Percentiles rank a stretch among this genome's conserved stretches.
Conservation (phyloP, 305 asterid genomes). For the Andrographis paniculata region DNA sequence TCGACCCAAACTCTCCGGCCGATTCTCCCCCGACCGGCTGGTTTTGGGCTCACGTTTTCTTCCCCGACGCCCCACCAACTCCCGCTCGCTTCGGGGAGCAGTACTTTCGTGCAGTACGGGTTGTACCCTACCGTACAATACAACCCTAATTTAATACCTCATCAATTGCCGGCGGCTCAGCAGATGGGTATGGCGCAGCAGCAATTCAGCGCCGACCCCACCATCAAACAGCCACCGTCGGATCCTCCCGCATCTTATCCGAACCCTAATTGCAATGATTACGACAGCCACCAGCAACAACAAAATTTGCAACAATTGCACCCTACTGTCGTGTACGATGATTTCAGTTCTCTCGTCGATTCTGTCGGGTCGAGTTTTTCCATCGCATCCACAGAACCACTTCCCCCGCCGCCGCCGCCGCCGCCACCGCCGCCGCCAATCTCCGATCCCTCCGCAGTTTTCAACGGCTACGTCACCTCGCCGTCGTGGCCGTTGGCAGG, state of each 20-base stretch:
- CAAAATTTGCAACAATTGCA: slow-evolving; percentile 9
- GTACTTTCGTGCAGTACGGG: slow-evolving; percentile 29
- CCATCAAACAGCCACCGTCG: not conserved
- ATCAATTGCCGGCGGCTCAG: no score
- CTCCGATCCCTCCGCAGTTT: slow-evolving; percentile 27
- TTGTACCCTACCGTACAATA: slow-evolving; percentile 42
- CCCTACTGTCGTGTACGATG: slow-evolving; percentile 26
- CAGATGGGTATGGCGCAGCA: no score
- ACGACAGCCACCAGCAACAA: slow-evolving; percentile 19
- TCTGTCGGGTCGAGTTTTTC: slow-evolving; percentile 37
- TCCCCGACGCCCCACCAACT: slow-evolving; percentile 15
- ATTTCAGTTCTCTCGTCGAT: slow-evolving; percentile 32
- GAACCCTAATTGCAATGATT: not conserved
- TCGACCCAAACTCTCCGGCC: slow-evolving; percentile 66
- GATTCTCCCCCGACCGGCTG: slow-evolving; percentile 67
- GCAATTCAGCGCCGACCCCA: not conserved
- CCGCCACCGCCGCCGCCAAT: slow-evolving; percentile 18
- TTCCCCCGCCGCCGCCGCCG: no score
- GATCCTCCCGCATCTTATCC: not conserved
- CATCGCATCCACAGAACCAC: slow-evolving; percentile 19
- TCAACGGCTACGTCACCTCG: slow-evolving; percentile 29
- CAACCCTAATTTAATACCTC: no score
- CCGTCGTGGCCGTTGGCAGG: slow-evolving; percentile 40
- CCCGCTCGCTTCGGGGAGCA: slow-evolving; percentile 3
- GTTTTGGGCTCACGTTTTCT: slow-evolving; percentile 31